phyloP scores from a whole-genome alignment of 345 rosid genomes.

The Angophora floribunda region DNA sequence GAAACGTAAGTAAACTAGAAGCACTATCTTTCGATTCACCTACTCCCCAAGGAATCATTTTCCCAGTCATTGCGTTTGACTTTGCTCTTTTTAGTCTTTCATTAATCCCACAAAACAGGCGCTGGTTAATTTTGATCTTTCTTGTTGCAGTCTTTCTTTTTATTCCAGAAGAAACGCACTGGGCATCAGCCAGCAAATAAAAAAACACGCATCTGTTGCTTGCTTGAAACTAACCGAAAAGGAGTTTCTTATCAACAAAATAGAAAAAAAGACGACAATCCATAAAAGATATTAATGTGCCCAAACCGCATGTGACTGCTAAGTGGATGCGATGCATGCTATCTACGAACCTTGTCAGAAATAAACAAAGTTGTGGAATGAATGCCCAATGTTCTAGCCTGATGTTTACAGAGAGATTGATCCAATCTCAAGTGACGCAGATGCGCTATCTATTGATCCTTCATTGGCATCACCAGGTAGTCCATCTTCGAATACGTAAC shows the following conservation, averaged over 20 bases:
- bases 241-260: too few relatives aligned
- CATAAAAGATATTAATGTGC: too few relatives aligned
- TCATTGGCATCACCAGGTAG: too few relatives aligned
- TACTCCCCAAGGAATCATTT: neutral
- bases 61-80: neutral
- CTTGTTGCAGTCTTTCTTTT: neutral
- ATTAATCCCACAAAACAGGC: neutral
- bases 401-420: neutral
- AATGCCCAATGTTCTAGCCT: neutral
- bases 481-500: too few relatives aligned
- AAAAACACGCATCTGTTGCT: too few relatives aligned
- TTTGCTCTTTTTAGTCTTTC: neutral
- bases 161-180: neutral
- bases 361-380: neutral
- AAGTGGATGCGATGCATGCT: neutral
- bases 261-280: too few relatives aligned
- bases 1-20: neutral
- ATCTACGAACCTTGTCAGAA: neutral
- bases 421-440: accelerated
- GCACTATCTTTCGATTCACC: neutral
- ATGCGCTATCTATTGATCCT: neutral
- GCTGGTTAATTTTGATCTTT: neutral
- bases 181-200: neutral
- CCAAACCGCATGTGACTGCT: too few relatives aligned
- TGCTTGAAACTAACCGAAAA: too few relatives aligned